Percentiles rank a stretch among this genome's conserved stretches.
Evolutionary conservation across 2,329 filamentous ascomycete species (phyloP).

Genomic region (Xylariaceae sp.): DNA sequence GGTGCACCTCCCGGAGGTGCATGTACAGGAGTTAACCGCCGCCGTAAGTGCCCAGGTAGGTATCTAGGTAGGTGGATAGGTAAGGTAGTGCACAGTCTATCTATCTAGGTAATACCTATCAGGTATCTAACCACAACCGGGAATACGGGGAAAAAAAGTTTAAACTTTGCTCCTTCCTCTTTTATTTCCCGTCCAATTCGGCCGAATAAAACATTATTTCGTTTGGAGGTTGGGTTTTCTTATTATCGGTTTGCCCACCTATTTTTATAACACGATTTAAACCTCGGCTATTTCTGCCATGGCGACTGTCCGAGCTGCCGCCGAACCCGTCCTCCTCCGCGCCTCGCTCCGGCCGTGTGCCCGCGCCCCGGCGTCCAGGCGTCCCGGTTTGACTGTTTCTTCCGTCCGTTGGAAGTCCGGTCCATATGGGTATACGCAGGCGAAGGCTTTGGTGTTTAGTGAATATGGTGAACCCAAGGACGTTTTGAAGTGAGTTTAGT

Average conservation of each 20-base stretch:
- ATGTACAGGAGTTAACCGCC: no score
- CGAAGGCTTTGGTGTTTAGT: constrained; percentile 73
- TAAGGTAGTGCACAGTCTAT: no score
- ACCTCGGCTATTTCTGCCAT: neutral
- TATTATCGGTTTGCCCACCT: no score
- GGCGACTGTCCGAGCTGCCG: constrained; percentile 13
- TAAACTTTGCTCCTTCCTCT: neutral
- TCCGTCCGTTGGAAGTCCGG: constrained; percentile 48
- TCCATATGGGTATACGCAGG: constrained; percentile 76
- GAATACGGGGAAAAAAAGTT: neutral
- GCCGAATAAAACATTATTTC: no score
- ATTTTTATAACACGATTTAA: no score
- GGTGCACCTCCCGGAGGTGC: no score
- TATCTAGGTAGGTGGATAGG: no score
- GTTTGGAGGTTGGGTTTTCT: no score
- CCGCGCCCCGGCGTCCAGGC: neutral
- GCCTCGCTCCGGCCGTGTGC: constrained; percentile 9
- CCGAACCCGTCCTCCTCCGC: constrained; percentile 9
- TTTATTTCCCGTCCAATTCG: neutral
- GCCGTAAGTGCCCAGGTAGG: no score
- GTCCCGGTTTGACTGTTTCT: neutral
- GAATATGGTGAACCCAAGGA: constrained; percentile 69
- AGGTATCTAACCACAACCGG: no score
- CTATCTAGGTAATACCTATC: no score
- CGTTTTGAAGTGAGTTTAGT: constrained; percentile 51